These are phyloP conservation scores for Talaromyces stipitatus DNA, from an alignment of 495 filamentous ascomycete species.

Conservation along the genomic window DNA sequence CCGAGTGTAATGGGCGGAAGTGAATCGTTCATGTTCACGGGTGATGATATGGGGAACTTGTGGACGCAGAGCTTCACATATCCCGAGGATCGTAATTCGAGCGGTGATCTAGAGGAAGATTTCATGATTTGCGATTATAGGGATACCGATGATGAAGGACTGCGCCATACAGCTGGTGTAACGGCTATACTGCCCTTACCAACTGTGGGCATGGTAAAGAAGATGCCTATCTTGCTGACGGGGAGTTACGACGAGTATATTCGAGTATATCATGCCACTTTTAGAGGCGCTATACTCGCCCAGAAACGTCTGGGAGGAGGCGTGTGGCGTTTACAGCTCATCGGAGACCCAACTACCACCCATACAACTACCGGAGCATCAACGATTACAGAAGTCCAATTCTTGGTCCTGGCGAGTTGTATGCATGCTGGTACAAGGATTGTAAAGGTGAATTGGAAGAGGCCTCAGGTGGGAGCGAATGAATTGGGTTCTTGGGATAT, in stretches of 20 bases:
- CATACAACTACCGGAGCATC: neutral
- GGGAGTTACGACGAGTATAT: constrained; percentile 90
- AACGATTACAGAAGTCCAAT: constrained; percentile 20
- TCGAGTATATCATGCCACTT: constrained; percentile 49
- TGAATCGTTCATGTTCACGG: constrained; percentile 27
- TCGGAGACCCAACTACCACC: constrained; percentile 22
- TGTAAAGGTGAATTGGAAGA: constrained; percentile 40
- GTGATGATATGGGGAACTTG: constrained; percentile 27
- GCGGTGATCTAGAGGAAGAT: neutral
- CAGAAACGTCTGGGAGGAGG: constrained; percentile 72
- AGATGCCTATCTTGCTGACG: constrained; percentile 57
- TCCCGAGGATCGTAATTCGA: constrained; percentile 10
- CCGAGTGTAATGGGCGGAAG: neutral
- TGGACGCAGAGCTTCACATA: constrained; percentile 24
- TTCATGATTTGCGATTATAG: neutral
- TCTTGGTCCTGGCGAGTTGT: constrained; percentile 72
- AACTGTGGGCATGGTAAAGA: constrained; percentile 17
- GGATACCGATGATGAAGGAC: constrained; percentile 28
- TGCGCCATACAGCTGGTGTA: constrained; percentile 71
- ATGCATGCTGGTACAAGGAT: constrained; percentile 84
- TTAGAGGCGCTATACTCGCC: constrained; percentile 37
- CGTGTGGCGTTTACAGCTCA: constrained; percentile 77
- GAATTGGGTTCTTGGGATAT: constrained; percentile 47
- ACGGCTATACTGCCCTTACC: constrained; percentile 73
- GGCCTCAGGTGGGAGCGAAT: neutral